Conservation (phyloP, 345 rosid species). For the Euclidium syriacum region DNA sequence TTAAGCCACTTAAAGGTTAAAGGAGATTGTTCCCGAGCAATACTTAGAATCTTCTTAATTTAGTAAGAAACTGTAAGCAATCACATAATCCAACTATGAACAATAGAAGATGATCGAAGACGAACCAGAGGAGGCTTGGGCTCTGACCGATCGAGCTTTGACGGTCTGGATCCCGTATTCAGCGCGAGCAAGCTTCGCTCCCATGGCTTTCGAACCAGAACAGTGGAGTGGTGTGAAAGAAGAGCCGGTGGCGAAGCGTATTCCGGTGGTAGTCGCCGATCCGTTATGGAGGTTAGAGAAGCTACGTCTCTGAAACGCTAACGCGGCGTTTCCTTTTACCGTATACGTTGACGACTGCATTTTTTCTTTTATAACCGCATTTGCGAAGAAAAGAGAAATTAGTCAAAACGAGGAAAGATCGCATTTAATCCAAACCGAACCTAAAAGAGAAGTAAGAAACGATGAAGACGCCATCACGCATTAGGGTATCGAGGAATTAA, state of each 20-base stretch:
- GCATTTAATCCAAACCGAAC: conserved; percentile 7
- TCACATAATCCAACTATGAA: background rate
- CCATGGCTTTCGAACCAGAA: conserved; percentile 41
- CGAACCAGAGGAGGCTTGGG: conserved; percentile 74
- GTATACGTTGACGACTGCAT: conserved; percentile 62
- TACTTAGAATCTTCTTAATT: background rate
- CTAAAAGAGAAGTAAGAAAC: background rate
- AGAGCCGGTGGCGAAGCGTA: conserved; percentile 29
- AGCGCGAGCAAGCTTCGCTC: conserved; percentile 57
- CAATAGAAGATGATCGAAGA: background rate
- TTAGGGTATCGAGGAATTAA: background rate
- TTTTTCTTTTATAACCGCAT: conserved; percentile 26
- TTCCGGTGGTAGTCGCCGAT: conserved; percentile 25
- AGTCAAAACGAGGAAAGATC: background rate
- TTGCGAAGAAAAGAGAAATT: conserved; percentile 20
- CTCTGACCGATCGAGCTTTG: conserved; percentile 56
- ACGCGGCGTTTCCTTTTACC: conserved; percentile 37
- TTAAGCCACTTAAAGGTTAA: conserved; percentile 1
- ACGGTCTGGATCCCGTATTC: conserved; percentile 31
- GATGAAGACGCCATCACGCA: conserved; percentile 4
- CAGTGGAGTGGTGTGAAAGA: conserved; percentile 34
- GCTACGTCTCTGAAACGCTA: conserved; percentile 36
- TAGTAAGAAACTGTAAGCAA: background rate
- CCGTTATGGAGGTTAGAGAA: conserved; percentile 19
- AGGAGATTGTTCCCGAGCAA: background rate